Percentiles rank a stretch among this genome's conserved stretches.
Evolutionary conservation across 139 green algal species (phyloP).

Genomic region (Volvox reticuliferus): DNA sequence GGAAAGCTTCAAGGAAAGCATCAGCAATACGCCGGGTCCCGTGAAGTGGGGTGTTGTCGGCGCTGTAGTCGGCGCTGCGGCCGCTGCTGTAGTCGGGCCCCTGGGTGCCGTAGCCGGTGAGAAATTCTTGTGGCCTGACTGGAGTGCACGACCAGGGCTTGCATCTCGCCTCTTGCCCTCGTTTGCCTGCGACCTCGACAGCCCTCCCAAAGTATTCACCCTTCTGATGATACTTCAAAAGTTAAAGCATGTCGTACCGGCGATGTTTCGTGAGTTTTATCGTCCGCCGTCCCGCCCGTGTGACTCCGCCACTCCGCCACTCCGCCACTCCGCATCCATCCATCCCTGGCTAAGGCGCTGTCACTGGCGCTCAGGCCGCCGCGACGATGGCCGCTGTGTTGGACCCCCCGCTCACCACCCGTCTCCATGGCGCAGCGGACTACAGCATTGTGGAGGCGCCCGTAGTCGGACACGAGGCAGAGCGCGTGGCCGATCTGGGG

Average conservation of each 20-base stretch:
- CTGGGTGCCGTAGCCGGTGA: constrained; percentile 1
- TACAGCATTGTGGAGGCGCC: neutral
- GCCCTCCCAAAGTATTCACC: too few species aligned
- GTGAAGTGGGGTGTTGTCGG: constrained; percentile 25
- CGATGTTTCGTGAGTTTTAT: too few species aligned
- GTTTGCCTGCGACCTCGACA: too few species aligned
- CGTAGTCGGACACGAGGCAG: neutral
- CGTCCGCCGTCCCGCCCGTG: too few species aligned
- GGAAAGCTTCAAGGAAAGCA: neutral
- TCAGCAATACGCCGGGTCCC: neutral
- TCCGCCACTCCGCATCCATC: too few species aligned
- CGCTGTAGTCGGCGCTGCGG: neutral
- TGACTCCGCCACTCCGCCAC: too few species aligned
- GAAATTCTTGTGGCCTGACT: too few species aligned
- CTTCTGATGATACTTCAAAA: too few species aligned
- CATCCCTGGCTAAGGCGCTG: neutral
- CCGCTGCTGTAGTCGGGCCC: neutral
- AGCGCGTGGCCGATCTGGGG: too few species aligned
- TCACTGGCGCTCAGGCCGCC: neutral
- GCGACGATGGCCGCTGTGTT: constrained; percentile 2
- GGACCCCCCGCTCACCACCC: neutral
- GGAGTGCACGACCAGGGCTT: too few species aligned
- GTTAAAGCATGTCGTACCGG: too few species aligned
- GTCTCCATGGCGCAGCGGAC: neutral
- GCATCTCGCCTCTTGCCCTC: too few species aligned